Evolutionary conservation across 139 green algal genomes (phyloP), one percentile per base, ranked within the genome.

Genomic region (Coelastrella sp.): DNA sequence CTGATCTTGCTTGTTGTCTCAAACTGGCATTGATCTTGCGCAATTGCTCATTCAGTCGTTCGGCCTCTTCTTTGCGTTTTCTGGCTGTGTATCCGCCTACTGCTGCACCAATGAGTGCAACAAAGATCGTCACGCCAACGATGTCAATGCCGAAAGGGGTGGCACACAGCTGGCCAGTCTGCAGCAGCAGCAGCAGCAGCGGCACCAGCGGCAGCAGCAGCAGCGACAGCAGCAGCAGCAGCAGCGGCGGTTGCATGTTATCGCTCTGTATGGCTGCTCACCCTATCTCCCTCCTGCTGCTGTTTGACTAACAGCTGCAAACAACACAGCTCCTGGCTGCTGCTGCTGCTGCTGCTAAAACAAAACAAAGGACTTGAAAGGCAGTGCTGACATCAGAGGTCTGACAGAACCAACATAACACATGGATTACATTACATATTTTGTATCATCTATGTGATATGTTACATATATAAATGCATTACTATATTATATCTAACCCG

Each of bases 81-180:
- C 96, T 91, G 3, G 97, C 95, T 23, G 95, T 93, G 17, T 98
- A 78, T 10, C 97, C 96, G 20, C 91, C 92, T 4, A 85, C 79
- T 56, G 79, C 79, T 32, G 79, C 79, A 58, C 79, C 96, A 8
- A 97, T 94, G 0, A 99, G 91, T 8, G 96, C 97, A 6, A 99
- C 81, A 3, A 96, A 77, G 92, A 99, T 96, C 4, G 96, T 99
- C 93, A 99, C 98, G 73, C 98, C 98, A 7, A 99, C 98, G 16
- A 99, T 95, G 86, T 99, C 98, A 0, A 99, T 90, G 60, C 98
- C 98, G 93, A 98, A 99, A 0, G 98, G 98, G 11, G 98, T 99
- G 56, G 96, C 96, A 89, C 98, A 99, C 79, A 99, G 95, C 92
- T 97, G 79, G 0, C 16, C 56, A 22, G 7, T 47, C 79, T 85